Evolutionary conservation across 371 early-diverging fungal genomes (phyloP), one percentile per base, ranked within the genome.

Genomic region (Gilbertella persicaria): DNA sequence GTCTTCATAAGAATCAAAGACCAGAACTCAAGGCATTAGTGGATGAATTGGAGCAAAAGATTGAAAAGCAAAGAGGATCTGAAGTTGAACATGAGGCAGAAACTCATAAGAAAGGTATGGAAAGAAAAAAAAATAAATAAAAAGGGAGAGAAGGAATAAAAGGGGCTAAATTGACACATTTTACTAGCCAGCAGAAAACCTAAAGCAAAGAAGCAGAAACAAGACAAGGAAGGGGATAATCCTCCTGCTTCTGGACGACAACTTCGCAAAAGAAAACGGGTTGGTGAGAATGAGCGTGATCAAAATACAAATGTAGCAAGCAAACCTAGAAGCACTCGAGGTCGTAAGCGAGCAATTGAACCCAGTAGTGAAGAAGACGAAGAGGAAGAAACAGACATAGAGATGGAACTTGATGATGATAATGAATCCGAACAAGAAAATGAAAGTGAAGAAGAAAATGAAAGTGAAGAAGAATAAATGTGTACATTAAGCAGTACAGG

Each of bases 11-110:
- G 24, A 70, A 62, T 35, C 84, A 76, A 64, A 92, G 78, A 60
- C 82, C 77, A 1, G 95, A 95, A 55, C 65, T 86, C 35, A 92
- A 90, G 73, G 55, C 71, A 1, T 23, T 84, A 43, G 71, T 94
- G 21, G 95, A 95, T 36, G 95, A 95, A 52, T 86, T 88, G 55
- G 94, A 92, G 40, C 56, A 62, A 36, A 91, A 84, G 62, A 61
- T 65, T 36, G 69, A 61, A 48, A 71, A 45, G 45, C 66, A 46
- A 49, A 67, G 64, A 37, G 71, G 66, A 0, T 59, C 61, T 29
- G 54, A 50, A 14, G 39, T 38, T 41, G 58, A 58, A 9, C 55
- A 58, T 35, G 21, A 54, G 12, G 62, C 30, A 37, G 54, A 50
- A 46, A n/a, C 23, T 30, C 35, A 42, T 44, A 52, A 58, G 42